These are phyloP conservation scores for Candida khao-thaluensis DNA, from an alignment of 805 yeast species.

Conservation along the genomic window DNA sequence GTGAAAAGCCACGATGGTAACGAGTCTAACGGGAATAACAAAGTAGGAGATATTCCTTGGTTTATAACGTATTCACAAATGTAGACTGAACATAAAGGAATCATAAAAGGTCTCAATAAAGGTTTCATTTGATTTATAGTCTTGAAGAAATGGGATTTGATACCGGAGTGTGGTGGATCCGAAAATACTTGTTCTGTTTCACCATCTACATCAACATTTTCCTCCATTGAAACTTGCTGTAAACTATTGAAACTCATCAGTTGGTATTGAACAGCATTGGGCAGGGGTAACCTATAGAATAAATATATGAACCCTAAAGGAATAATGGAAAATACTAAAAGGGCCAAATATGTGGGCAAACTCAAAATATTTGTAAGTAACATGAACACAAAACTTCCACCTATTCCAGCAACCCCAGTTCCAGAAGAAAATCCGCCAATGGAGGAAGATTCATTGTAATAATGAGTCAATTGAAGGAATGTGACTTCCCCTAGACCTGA, in stretches of 20 bases:
- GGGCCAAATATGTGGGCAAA: slow-evolving; percentile 50
- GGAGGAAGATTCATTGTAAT: slow-evolving; percentile 52
- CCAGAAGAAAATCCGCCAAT: slow-evolving; percentile 90
- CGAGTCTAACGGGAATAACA: slow-evolving; percentile 69
- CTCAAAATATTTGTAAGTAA: slow-evolving; percentile 68
- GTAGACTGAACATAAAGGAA: slow-evolving; percentile 82
- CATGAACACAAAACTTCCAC: slow-evolving; percentile 74
- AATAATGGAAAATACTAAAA: slow-evolving; percentile 55
- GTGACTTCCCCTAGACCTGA: slow-evolving; percentile 92
- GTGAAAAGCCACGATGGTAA: slow-evolving; percentile 60
- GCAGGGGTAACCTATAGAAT: slow-evolving; percentile 16
- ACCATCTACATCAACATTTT: background rate
- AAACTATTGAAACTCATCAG: slow-evolving; percentile 7
- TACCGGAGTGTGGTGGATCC: background rate
- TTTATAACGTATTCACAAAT: slow-evolving; percentile 84
- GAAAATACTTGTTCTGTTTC: too few relatives aligned
- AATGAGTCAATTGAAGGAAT: slow-evolving; percentile 83
- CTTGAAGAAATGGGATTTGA: slow-evolving; percentile 15
- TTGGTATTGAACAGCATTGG: slow-evolving; percentile 2
- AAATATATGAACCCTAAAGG: slow-evolving; percentile 51
- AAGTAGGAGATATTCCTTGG: slow-evolving; percentile 88
- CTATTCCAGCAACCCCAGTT: slow-evolving; percentile 92
- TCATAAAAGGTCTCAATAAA: slow-evolving; percentile 65
- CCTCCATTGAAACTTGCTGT: background rate
- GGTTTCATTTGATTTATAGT: slow-evolving; percentile 36